Percentiles rank a stretch among this genome's conserved stretches.
phyloP scores from a whole-genome alignment of 1,139 yeast species.

The Wickerhamomyces sp. region DNA sequence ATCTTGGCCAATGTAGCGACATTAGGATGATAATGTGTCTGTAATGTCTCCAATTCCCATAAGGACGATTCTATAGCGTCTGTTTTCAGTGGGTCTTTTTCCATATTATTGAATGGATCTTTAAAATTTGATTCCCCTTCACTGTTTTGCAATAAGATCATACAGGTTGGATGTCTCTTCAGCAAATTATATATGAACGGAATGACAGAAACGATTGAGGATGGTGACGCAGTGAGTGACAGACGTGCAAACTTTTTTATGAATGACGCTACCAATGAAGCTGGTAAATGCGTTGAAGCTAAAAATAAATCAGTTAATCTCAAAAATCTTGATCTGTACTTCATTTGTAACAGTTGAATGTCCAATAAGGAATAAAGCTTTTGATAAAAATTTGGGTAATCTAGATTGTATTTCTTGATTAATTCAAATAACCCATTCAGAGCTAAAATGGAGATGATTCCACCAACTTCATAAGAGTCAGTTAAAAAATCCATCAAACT shows the following conservation, averaged over 20 bases:
- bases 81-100: conserved; percentile 71
- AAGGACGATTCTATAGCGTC: conserved; percentile 79
- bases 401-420: conserved; percentile 79
- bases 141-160: conserved; percentile 71
- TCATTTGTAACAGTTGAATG: conserved; percentile 68
- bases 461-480: conserved; percentile 72
- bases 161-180: conserved; percentile 90
- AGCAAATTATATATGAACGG: conserved; percentile 91
- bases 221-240: conserved; percentile 77
- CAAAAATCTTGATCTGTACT: conserved; percentile 82
- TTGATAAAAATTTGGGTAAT: conserved; percentile 84
- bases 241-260: conserved; percentile 78
- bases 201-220: conserved; percentile 80
- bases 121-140: conserved; percentile 31
- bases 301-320: conserved; percentile 82
- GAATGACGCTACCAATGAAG: conserved; percentile 81
- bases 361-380: conserved; percentile 80
- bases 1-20: conserved; percentile 89
- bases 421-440: conserved; percentile 84
- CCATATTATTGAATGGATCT: conserved; percentile 68
- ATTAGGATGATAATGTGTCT: conserved; percentile 93
- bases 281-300: conserved; percentile 83
- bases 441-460: conserved; percentile 72
- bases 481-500: conserved; percentile 90
- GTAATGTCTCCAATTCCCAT: conserved; percentile 85